Conservation (phyloP, 2,329 filamentous ascomycete genomes). For the Diatrype stigma region DNA sequence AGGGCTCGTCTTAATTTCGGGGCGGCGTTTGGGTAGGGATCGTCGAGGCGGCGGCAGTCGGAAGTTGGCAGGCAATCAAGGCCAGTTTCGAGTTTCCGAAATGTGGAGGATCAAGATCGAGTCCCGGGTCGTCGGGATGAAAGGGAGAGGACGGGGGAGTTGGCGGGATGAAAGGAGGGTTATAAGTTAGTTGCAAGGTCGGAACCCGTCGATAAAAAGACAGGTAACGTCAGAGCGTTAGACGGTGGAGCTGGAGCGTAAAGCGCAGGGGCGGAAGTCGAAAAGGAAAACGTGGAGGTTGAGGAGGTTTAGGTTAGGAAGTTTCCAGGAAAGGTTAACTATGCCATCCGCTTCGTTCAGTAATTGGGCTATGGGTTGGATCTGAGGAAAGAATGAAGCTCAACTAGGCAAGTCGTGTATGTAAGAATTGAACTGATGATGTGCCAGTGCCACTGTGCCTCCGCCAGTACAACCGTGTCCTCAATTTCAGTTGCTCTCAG, state of each 20-base stretch:
- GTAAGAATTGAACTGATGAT: constrained; percentile 10
- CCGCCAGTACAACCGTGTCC: constrained; percentile 32
- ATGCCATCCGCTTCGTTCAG: constrained; percentile 2
- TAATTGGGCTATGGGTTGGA: background rate
- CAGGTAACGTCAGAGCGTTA: background rate
- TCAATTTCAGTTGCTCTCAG: constrained; percentile 21
- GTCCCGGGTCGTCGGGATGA: background rate
- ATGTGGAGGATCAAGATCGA: background rate
- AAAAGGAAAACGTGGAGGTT: constrained; percentile 1
- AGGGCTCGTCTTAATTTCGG: constrained; percentile 19
- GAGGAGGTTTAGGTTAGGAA: constrained; percentile 1
- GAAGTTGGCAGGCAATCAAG: no score
- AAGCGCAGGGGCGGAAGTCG: background rate
- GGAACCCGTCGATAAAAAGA: background rate
- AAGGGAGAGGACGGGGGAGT: no score
- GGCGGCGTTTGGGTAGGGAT: background rate
- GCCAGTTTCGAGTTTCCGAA: no score
- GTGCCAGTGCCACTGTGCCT: constrained; percentile 29
- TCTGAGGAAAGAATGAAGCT: background rate
- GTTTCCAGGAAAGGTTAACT: background rate
- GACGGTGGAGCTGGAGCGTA: background rate
- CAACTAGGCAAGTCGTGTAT: constrained; percentile 1
- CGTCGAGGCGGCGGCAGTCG: background rate
- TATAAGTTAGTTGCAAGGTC: background rate
- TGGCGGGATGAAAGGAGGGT: no score